These are phyloP conservation scores for Vitis hybrid DNA, from an alignment of 177 flowering plant species.

Conservation along the genomic window DNA sequence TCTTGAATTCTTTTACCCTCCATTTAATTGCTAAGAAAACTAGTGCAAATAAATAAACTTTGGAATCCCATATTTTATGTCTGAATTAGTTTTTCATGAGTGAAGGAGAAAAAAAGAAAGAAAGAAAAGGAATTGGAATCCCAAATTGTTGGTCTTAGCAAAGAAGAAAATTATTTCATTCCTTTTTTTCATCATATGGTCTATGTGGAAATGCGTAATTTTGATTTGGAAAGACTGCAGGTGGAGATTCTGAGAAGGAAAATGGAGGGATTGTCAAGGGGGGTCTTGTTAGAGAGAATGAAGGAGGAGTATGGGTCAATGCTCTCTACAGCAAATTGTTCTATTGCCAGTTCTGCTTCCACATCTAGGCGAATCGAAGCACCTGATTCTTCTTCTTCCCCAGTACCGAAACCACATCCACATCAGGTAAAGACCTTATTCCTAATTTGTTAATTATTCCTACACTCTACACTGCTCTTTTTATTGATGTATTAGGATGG, in stretches of 20 bases:
- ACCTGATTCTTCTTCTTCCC: conserved; percentile 20
- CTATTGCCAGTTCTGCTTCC: conserved; percentile 51
- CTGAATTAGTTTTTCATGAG: too few species aligned
- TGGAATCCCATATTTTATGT: too few species aligned
- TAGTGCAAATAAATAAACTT: too few species aligned
- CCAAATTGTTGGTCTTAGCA: background rate
- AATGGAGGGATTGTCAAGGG: conserved; percentile 69
- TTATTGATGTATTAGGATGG: background rate
- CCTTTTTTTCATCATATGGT: background rate
- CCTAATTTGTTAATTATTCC: background rate
- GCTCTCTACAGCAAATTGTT: conserved; percentile 37
- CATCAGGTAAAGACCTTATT: conserved; percentile 22
- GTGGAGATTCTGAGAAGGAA: conserved; percentile 55
- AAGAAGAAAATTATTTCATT: background rate
- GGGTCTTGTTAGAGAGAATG: conserved; percentile 59
- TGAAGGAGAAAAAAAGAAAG: background rate
- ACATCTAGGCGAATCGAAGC: conserved; percentile 43
- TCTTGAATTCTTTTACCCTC: background rate
- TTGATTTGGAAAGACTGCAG: conserved; percentile 26
- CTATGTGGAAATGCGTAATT: background rate
- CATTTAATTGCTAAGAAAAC: conserved; percentile 3
- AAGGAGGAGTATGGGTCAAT: conserved; percentile 59
- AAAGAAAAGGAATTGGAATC: background rate
- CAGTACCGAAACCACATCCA: conserved; percentile 15
- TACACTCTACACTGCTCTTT: conserved; percentile 1